A percentile compares a stretch with the other conserved stretches of the same genome.
Conservation (phyloP, 164 flowering plant genomes). For the Aristolochia californica region DNA sequence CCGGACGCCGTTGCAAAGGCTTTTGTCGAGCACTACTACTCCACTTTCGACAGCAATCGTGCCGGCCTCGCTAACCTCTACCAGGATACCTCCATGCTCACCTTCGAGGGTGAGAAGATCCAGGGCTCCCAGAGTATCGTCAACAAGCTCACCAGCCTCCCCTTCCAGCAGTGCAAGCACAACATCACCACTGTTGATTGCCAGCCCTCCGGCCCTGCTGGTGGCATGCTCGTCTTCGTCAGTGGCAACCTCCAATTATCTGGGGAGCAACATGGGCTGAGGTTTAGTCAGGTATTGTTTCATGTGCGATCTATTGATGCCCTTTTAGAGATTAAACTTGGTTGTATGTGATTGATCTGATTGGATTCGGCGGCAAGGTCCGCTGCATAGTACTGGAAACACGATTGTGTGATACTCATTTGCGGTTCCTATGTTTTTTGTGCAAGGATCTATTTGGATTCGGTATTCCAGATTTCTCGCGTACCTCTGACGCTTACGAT, state of each 20-base stretch:
- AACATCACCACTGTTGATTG: constrained; percentile 73
- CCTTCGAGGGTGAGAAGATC: constrained; percentile 85
- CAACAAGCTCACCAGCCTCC: constrained; percentile 52
- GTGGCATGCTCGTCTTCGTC: constrained; percentile 81
- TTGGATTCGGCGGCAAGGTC: no score
- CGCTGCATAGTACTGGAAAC: no score
- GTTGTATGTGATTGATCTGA: no score
- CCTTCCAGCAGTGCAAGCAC: constrained; percentile 83
- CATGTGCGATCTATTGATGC: no score
- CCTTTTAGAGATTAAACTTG: no score
- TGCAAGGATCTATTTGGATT: no score
- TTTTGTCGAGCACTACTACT: constrained; percentile 87
- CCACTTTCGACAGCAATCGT: constrained; percentile 68
- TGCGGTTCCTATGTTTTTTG: no score
- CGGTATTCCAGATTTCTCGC: no score
- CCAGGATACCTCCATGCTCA: constrained; percentile 70
- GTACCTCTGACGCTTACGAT: no score
- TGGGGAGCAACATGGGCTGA: constrained; percentile 80
- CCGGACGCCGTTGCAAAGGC: constrained; percentile 68
- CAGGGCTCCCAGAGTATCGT: constrained; percentile 59
- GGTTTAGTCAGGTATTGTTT: constrained; percentile 65
- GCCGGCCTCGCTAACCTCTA: constrained; percentile 44
- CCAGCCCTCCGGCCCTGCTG: constrained; percentile 80
- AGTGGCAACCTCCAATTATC: constrained; percentile 70
- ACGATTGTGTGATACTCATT: no score